Percentiles rank a stretch among this genome's conserved stretches.
phyloP scores from a whole-genome alignment of 2,329 filamentous ascomycete genomes.

The Trichoderma sp. region DNA sequence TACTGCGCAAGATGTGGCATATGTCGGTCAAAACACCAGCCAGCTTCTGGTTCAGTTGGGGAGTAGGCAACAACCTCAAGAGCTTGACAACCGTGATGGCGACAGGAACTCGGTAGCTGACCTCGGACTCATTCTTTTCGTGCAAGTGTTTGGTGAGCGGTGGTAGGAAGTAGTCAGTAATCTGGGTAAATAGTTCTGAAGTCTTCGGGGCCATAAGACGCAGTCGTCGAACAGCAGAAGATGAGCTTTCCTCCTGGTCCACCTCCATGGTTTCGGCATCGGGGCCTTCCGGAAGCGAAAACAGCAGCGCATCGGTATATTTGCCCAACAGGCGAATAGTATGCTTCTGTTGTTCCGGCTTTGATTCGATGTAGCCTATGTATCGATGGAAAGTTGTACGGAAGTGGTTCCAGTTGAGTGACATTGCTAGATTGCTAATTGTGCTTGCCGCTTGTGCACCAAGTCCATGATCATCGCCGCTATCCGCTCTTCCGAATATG shows the following conservation, averaged over 20 bases:
- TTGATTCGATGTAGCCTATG: conserved; percentile 76
- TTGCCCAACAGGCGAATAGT: conserved; percentile 80
- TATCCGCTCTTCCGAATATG: conserved; percentile 77
- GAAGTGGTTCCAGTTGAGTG: conserved; percentile 89
- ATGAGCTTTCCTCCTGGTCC: conserved; percentile 36
- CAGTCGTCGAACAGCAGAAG: conserved; percentile 48
- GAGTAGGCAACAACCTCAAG: conserved; percentile 73
- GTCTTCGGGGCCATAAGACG: conserved; percentile 65
- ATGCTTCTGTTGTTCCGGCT: conserved; percentile 81
- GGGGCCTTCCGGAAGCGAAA: conserved; percentile 49
- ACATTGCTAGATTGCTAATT: conserved; percentile 72
- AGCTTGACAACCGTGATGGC: conserved; percentile 88
- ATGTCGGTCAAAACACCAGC: conserved; percentile 88
- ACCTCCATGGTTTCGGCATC: conserved; percentile 48
- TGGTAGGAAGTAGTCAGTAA: conserved; percentile 75
- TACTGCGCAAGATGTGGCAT: conserved; percentile 87
- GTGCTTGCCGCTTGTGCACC: conserved; percentile 83
- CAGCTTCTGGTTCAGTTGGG: conserved; percentile 72
- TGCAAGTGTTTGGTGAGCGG: conserved; percentile 83
- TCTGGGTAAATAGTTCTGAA: conserved; percentile 69
- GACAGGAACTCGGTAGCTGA: conserved; percentile 88
- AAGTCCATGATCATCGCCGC: conserved; percentile 77
- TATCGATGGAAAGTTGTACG: conserved; percentile 82
- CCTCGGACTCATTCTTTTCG: conserved; percentile 90
- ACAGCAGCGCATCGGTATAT: conserved; percentile 74